phyloP scores from a whole-genome alignment of 2,329 filamentous ascomycete species.

The Ceratocystis papillata region DNA sequence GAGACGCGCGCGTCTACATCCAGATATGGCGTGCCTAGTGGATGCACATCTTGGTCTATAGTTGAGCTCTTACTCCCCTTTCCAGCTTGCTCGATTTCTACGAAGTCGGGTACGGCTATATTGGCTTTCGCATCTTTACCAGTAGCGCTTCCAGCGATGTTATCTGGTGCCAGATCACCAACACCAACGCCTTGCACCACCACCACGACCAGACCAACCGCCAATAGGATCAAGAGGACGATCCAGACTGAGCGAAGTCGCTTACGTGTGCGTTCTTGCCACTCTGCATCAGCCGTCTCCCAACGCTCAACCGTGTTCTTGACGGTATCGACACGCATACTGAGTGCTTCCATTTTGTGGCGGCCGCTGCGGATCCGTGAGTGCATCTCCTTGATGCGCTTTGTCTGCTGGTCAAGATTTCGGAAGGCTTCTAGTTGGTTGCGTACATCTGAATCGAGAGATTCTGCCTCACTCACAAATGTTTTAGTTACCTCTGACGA shows the following conservation, averaged over 20 bases:
- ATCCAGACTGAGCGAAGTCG: conserved; percentile 55
- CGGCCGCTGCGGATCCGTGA: conserved; percentile 50
- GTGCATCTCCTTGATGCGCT: conserved; percentile 51
- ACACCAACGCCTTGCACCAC: conserved; percentile 19
- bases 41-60: background rate
- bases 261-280: conserved; percentile 55
- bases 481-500: conserved; percentile 47
- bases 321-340: conserved; percentile 53
- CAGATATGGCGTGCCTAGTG: background rate
- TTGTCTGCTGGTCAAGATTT: conserved; percentile 54
- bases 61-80: background rate
- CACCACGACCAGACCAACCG: conserved; percentile 40
- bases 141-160: background rate
- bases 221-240: conserved; percentile 40
- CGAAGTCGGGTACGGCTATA: background rate
- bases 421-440: conserved; percentile 50
- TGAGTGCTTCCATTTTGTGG: conserved; percentile 48
- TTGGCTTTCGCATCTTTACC: background rate
- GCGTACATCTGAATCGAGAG: conserved; percentile 49
- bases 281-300: conserved; percentile 55
- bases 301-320: conserved; percentile 54
- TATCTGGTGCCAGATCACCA: conserved; percentile 7
- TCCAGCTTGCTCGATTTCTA: background rate
- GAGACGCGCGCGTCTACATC: background rate
- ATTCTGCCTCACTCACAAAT: conserved; percentile 50